Evolutionary conservation across 805 yeast species (phyloP).

Genomic region (Candida corydali): DNA sequence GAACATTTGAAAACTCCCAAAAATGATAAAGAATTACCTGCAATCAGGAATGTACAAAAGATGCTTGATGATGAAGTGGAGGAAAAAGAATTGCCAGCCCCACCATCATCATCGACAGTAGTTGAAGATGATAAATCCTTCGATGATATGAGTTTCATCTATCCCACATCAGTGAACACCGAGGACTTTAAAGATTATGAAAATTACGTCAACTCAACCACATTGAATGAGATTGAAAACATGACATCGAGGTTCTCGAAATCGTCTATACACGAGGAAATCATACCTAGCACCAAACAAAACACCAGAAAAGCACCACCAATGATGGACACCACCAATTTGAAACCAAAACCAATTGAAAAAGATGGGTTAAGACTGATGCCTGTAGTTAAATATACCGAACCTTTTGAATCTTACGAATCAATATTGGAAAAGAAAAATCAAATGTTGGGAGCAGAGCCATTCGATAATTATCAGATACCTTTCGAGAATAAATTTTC

Average conservation of each 20-base stretch:
- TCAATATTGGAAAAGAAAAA: constrained; percentile 13
- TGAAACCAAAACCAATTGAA: constrained; percentile 1
- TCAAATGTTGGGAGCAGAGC: constrained; percentile 13
- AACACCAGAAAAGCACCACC: constrained; percentile 14
- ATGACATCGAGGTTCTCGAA: constrained; percentile 4
- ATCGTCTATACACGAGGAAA: neutral
- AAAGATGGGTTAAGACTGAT: neutral
- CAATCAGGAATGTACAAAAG: neutral
- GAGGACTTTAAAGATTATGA: constrained; percentile 1
- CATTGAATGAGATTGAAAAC: neutral
- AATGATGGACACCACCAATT: neutral
- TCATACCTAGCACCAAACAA: neutral
- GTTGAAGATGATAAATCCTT: neutral
- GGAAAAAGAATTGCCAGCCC: neutral
- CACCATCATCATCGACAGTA: neutral
- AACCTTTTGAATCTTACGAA: constrained; percentile 23
- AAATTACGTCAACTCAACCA: neutral
- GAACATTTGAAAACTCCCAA: neutral
- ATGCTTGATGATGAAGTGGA: neutral
- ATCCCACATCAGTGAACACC: constrained; percentile 4
- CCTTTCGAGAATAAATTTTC: neutral
- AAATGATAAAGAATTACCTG: constrained; percentile 2
- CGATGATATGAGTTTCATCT: constrained; percentile 10
- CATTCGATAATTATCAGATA: constrained; percentile 21
- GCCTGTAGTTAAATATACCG: constrained; percentile 5